Base-by-base conservation (phyloP, 1,139 yeast species). In the Pichia sp. region DNA sequence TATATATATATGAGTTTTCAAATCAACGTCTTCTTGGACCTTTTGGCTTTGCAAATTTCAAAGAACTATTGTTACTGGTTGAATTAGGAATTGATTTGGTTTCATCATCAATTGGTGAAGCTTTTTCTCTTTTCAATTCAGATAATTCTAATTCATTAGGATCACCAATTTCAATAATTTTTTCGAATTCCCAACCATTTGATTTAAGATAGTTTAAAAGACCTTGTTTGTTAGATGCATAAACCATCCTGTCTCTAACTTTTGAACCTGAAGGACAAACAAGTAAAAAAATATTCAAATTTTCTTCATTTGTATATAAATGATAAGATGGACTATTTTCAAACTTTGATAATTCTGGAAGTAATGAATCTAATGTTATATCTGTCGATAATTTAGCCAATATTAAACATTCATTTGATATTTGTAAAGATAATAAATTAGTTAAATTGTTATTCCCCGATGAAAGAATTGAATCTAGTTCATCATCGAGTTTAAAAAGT, bases 251-350 rank as follows among this genome's bases (percentile, higher is more conserved):
- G 46, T 89, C 95, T 63, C 83, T 85, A 39, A 92, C 94, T 62
- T 82, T 82, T 27, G 96, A 84, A 2, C 92, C 89, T 0, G 94
- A 79, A 3, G 98, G 97, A 63, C 97, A 90, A 6, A 92, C 75
- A 60, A 87, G 87, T 34, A 90, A 78, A 61, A 92, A 87, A 30
- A 74, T 76, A 41, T 60, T 58, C 33, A 63, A 56, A 5, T 56
- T 56, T 1, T 57, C 55, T 7, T 33, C 6, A 48, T 69, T 66
- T 46, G 70, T 70, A 59, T 73, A 78, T 24, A 90, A 57, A 30
- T 81, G 77, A 60, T 80, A 90, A 47, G 78, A 79, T n/a, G 67
- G 67, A 26, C 23, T 24, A 11, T 40, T 38, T 7, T 40, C 8
- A 10, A 33, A 26, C 4, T 23, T 9, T 3, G 26, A n/a, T 3